Conservation (phyloP, 169 alveolate genomes). For the Sarcocystis neurona region DNA sequence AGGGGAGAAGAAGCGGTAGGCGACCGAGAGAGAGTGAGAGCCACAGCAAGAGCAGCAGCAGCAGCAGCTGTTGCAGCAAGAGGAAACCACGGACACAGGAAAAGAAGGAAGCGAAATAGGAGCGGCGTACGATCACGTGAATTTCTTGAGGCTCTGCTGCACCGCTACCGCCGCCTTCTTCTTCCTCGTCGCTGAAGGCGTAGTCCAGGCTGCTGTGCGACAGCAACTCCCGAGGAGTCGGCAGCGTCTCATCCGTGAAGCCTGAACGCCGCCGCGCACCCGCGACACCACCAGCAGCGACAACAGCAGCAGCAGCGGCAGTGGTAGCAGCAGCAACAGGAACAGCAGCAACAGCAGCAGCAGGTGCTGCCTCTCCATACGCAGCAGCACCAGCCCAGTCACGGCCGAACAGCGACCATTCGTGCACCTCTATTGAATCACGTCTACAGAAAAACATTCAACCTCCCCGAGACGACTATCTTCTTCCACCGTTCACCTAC, state of each 20-base stretch:
- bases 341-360: constrained; percentile 15
- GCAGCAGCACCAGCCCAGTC: no score
- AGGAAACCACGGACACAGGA: no score
- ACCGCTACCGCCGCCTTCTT: background rate
- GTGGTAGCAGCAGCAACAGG: background rate
- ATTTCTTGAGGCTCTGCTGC: constrained; percentile 1
- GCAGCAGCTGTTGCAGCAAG: no score
- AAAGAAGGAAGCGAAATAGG: no score
- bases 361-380: background rate
- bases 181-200: background rate
- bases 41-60: no score
- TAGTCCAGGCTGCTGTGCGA: constrained; percentile 14
- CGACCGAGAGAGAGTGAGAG: no score
- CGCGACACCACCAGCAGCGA: background rate
- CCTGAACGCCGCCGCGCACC: background rate
- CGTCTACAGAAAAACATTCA: no score
- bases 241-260: constrained; percentile 47
- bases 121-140: constrained; percentile 37
- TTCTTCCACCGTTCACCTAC: no score
- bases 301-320: background rate
- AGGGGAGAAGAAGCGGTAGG: no score
- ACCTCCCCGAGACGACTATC: no score
- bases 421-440: no score
- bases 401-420: no score
- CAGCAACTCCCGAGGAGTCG: constrained; percentile 49